Evolutionary conservation across 768 basidiomycete genomes (phyloP).

Genomic region (Agaricus sinodeliciosus): DNA sequence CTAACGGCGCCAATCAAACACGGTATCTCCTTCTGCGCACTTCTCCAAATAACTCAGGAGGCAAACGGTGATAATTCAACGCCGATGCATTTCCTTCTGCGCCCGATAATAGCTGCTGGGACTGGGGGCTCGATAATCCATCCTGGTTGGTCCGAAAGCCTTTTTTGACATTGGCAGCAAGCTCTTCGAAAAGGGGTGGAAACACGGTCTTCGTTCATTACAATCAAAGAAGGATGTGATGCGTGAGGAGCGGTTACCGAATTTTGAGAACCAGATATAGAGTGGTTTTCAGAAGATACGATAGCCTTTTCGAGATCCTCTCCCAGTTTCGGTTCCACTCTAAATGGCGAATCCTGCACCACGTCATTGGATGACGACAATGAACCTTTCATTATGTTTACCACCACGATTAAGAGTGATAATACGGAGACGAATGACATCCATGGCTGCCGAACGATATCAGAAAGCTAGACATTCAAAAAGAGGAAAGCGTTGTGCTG

Average conservation of each 20-base stretch:
- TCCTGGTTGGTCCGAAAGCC: too few species aligned
- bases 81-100: too few species aligned
- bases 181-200: not conserved
- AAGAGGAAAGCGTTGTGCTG: not conserved
- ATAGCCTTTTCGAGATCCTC: not conserved
- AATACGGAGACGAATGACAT: slow-evolving; percentile 28
- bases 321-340: not conserved
- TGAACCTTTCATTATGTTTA: not conserved
- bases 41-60: too few species aligned
- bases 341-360: not conserved
- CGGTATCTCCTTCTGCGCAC: too few species aligned
- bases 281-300: not conserved
- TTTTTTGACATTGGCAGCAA: not conserved
- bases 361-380: not conserved
- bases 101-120: too few species aligned
- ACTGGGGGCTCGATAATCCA: too few species aligned
- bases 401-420: slow-evolving; percentile 17
- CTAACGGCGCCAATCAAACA: too few species aligned
- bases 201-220: not conserved
- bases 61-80: too few species aligned
- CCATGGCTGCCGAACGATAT: slow-evolving; percentile 21
- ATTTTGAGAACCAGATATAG: not conserved
- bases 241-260: not conserved
- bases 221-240: not conserved
- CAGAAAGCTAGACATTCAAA: not conserved